Conservation (phyloP, 2,329 filamentous ascomycete species). For the Claviceps pusilla region DNA sequence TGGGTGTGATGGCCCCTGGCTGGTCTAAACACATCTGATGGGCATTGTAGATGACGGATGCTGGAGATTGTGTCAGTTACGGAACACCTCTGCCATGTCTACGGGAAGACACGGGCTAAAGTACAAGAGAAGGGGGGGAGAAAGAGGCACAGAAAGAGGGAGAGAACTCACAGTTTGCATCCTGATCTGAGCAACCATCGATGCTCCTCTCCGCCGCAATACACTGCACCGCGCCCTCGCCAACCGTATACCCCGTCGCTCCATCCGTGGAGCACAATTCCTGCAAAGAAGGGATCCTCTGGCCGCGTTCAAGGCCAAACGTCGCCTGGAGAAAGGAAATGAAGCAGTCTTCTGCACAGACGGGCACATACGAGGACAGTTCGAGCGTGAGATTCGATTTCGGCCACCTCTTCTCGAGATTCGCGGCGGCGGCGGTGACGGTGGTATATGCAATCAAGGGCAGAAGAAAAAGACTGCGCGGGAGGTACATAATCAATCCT, state of each 20-base stretch:
- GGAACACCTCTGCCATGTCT: no score
- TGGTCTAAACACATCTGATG: constrained; percentile 43
- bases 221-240: constrained; percentile 58
- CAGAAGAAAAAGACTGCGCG: constrained; percentile 9
- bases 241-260: constrained; percentile 48
- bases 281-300: constrained; percentile 34
- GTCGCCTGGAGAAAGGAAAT: constrained; percentile 46
- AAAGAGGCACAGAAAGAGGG: not conserved
- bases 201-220: constrained; percentile 37
- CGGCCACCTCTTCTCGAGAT: constrained; percentile 12
- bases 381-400: constrained; percentile 18
- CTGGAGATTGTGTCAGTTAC: constrained; percentile 17
- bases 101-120: no score
- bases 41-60: constrained; percentile 30
- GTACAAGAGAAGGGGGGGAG: not conserved
- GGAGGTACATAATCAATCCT: constrained; percentile 21
- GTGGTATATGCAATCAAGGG: constrained; percentile 17
- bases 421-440: constrained; percentile 4
- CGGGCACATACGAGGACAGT: constrained; percentile 32
- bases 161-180: constrained; percentile 19
- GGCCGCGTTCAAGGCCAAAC: constrained; percentile 36
- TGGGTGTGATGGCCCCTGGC: constrained; percentile 36
- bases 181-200: constrained; percentile 35
- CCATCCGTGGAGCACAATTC: constrained; percentile 51
- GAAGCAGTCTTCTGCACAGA: constrained; percentile 48